phyloP scores from a whole-genome alignment of 225 moss, liverwort and hornwort species.

The Marchantia polymorpha region DNA sequence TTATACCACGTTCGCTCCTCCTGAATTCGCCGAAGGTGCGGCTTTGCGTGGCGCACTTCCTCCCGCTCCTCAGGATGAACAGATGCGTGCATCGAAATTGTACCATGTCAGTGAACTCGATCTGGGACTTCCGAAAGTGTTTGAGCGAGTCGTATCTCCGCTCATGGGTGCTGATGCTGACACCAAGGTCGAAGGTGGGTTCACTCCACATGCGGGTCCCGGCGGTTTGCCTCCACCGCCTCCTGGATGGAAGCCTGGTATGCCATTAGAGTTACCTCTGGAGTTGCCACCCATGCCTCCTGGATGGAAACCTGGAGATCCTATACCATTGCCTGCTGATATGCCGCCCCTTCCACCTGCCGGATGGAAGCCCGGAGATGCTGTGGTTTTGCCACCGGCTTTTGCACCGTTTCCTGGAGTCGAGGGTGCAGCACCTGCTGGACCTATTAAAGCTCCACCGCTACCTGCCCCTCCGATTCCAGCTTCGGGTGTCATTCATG shows the following conservation, averaged over 20 bases:
- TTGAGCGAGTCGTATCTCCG: constrained; percentile 46
- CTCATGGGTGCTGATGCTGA: constrained; percentile 28
- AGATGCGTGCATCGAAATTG: constrained; percentile 85
- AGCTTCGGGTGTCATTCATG: constrained; percentile 62
- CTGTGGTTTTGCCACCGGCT: constrained; percentile 42
- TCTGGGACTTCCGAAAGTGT: constrained; percentile 70
- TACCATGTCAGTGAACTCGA: constrained; percentile 76
- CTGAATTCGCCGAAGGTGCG: constrained; percentile 79
- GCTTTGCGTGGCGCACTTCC: constrained; percentile 79
- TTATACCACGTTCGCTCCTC: constrained; percentile 96
- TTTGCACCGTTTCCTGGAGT: constrained; percentile 42
- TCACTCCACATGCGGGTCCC: constrained; percentile 26
- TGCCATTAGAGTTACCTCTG: constrained; percentile 77
- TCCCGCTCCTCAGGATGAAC: constrained; percentile 96
- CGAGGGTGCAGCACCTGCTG: constrained; percentile 36
- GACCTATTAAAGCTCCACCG: constrained; percentile 41
- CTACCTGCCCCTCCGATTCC: constrained; percentile 54
- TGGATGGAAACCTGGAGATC: constrained; percentile 94
- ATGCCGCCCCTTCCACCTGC: constrained; percentile 60
- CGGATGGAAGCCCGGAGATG: constrained; percentile 55
- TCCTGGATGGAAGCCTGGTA: constrained; percentile 92
- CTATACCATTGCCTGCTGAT: constrained; percentile 57
- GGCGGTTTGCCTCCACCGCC: constrained; percentile 51
- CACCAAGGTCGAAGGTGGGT: constrained; percentile 38
- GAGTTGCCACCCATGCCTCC: constrained; percentile 86